phyloP scores from a whole-genome alignment of 129 eudicot species.

The Artemisia annua region DNA sequence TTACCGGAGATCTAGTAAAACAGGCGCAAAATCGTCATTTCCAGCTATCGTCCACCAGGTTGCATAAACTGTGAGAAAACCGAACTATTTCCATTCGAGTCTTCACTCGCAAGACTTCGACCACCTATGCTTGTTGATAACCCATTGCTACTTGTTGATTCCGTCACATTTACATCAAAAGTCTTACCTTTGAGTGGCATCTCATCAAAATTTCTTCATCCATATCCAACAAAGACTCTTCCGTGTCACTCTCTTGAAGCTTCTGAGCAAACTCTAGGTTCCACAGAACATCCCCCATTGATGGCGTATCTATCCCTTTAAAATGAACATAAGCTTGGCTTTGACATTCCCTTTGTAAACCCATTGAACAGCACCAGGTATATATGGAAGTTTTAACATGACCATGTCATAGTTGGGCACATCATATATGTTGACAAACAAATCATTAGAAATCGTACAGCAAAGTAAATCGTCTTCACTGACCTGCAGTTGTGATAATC shows the following conservation, averaged over 20 bases:
- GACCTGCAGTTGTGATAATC: too few species aligned
- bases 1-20: slow-evolving; percentile 1
- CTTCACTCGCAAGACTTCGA: slow-evolving; percentile 69
- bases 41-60: slow-evolving; percentile 67
- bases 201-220: slow-evolving; percentile 46
- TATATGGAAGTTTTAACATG: too few species aligned
- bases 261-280: slow-evolving; percentile 71
- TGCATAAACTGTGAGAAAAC: slow-evolving; percentile 85
- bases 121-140: slow-evolving; percentile 67
- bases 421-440: too few species aligned
- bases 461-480: too few species aligned
- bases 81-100: slow-evolving; percentile 71
- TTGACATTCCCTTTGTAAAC: too few species aligned
- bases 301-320: slow-evolving; percentile 73
- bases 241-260: slow-evolving; percentile 74
- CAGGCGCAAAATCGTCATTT: background rate
- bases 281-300: slow-evolving; percentile 86
- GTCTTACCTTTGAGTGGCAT: slow-evolving; percentile 38
- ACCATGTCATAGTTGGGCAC: too few species aligned
- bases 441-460: too few species aligned
- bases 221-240: slow-evolving; percentile 38
- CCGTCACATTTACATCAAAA: slow-evolving; percentile 43
- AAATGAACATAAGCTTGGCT: too few species aligned
- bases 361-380: too few species aligned
- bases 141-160: slow-evolving; percentile 53